Evolutionary conservation across 192 early-diverging fungal genomes (phyloP).

Genomic region (Coemansia sp.): DNA sequence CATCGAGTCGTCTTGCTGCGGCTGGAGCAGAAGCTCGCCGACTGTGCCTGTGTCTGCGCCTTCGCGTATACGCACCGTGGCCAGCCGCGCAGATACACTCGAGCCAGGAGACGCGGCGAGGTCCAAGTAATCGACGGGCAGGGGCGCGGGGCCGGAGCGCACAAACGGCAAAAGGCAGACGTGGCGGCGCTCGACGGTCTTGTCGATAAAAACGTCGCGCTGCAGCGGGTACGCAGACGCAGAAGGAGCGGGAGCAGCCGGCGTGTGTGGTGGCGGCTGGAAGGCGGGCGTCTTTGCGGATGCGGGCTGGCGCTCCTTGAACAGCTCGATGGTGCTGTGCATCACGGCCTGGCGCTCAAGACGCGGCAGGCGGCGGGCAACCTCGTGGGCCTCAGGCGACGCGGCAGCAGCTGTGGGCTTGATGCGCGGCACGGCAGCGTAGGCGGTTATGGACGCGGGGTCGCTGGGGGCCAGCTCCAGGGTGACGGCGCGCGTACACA

Average conservation of each 20-base stretch:
- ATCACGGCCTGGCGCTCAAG: constrained; percentile 53
- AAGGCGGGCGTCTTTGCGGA: not conserved
- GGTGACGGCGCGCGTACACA: constrained; percentile 55
- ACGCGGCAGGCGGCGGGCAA: constrained; percentile 32
- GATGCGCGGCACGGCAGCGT: constrained; percentile 16
- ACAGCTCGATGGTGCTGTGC: constrained; percentile 39
- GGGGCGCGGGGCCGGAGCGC: not conserved
- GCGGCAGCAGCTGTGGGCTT: not conserved
- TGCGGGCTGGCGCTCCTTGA: constrained; percentile 29
- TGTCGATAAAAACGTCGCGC: constrained; percentile 44
- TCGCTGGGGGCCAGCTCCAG: constrained; percentile 45
- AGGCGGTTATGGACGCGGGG: constrained; percentile 30
- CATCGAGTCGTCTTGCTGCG: too few relatives aligned
- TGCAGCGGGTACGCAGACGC: not conserved
- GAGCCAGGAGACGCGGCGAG: constrained; percentile 9
- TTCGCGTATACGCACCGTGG: constrained; percentile 30
- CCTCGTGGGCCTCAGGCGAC: constrained; percentile 25
- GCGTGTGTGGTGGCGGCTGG: not conserved
- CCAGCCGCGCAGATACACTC: not conserved
- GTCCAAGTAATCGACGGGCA: constrained; percentile 39
- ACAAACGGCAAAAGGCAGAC: constrained; percentile 41
- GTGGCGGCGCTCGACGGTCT: constrained; percentile 42
- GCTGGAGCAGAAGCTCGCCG: not conserved
- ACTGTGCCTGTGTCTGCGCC: not conserved
- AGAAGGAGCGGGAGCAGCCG: not conserved